Percentiles rank a stretch among this genome's conserved stretches.
Conservation (phyloP, 2,329 filamentous ascomycete genomes). For the Rosellinia necatrix region DNA sequence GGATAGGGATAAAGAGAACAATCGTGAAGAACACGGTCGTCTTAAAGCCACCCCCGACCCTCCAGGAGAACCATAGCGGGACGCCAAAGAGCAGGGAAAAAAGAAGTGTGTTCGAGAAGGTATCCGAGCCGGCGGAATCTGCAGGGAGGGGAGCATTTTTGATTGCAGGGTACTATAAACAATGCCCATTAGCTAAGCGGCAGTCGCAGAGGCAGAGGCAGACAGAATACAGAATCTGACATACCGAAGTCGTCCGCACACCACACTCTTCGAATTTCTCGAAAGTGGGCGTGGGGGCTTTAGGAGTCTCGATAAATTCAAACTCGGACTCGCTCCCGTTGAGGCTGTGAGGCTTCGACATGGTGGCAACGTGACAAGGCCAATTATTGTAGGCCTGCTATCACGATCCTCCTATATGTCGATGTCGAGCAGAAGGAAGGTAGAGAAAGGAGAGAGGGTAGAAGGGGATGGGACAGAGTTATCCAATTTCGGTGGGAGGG, state of each 20-base stretch:
- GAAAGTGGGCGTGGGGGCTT: slow-evolving; percentile 53
- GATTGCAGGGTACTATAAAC: slow-evolving; percentile 76
- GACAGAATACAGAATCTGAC: slow-evolving; percentile 33
- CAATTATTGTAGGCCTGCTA: slow-evolving; percentile 26
- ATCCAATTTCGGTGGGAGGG: slow-evolving; percentile 16
- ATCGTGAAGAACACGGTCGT: slow-evolving; percentile 86
- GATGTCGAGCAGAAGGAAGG: slow-evolving; percentile 2
- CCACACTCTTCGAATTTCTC: slow-evolving; percentile 59
- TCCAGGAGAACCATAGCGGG: slow-evolving; percentile 81
- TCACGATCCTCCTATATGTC: slow-evolving; percentile 19
- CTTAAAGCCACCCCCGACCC: slow-evolving; percentile 82
- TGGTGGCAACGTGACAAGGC: slow-evolving; percentile 43
- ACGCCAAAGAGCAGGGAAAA: slow-evolving; percentile 70
- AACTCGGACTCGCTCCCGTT: slow-evolving; percentile 60
- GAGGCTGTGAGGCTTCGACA: slow-evolving; percentile 54
- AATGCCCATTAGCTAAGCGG: slow-evolving; percentile 20
- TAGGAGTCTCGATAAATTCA: slow-evolving; percentile 67
- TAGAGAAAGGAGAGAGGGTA: not conserved
- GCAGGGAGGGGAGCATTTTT: slow-evolving; percentile 94
- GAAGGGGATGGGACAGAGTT: slow-evolving; percentile 19
- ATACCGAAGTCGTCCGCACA: slow-evolving; percentile 59
- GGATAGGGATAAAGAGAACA: slow-evolving; percentile 77
- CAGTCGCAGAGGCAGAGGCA: not conserved
- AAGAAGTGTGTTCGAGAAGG: slow-evolving; percentile 83
- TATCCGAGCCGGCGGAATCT: slow-evolving; percentile 81